phyloP scores from a whole-genome alignment of 1,139 yeast species.

The Wickerhamomyces sp. region DNA sequence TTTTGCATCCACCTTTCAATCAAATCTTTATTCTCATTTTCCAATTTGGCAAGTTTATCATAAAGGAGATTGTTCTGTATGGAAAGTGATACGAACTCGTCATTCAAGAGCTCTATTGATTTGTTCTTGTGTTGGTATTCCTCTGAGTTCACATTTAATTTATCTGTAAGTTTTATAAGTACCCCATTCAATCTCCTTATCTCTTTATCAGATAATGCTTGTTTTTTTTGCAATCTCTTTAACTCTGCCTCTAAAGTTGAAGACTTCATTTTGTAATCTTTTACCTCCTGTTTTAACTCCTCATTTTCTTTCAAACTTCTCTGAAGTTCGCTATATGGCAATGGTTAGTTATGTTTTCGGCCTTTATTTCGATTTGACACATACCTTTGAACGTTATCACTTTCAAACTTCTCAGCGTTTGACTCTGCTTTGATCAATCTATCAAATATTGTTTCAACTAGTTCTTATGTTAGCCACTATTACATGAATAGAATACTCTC shows the following conservation, averaged over 20 bases:
- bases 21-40: slow-evolving; percentile 44
- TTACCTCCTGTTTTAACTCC: neutral
- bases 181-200: slow-evolving; percentile 20
- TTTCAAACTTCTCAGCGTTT: slow-evolving; percentile 1
- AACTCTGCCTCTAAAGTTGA: slow-evolving; percentile 9
- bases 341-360: no score
- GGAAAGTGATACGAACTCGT: slow-evolving; percentile 61
- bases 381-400: slow-evolving; percentile 5
- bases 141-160: slow-evolving; percentile 33
- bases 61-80: slow-evolving; percentile 64
- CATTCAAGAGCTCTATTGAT: slow-evolving; percentile 61
- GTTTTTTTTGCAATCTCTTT: slow-evolving; percentile 2
- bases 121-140: slow-evolving; percentile 48
- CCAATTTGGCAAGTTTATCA: slow-evolving; percentile 33
- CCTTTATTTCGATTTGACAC: slow-evolving; percentile 1
- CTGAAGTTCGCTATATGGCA: slow-evolving; percentile 30
- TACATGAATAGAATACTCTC: no score
- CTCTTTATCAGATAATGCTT: slow-evolving; percentile 9
- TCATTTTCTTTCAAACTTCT: slow-evolving; percentile 22
- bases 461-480: no score
- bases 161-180: slow-evolving; percentile 27
- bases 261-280: slow-evolving; percentile 2
- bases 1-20: slow-evolving; percentile 56
- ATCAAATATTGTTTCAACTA: slow-evolving; percentile 11
- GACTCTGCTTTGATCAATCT: slow-evolving; percentile 8